These are phyloP conservation scores for Pyrenophora graminea DNA, from an alignment of 2,329 filamentous ascomycete species.

Conservation along the genomic window DNA sequence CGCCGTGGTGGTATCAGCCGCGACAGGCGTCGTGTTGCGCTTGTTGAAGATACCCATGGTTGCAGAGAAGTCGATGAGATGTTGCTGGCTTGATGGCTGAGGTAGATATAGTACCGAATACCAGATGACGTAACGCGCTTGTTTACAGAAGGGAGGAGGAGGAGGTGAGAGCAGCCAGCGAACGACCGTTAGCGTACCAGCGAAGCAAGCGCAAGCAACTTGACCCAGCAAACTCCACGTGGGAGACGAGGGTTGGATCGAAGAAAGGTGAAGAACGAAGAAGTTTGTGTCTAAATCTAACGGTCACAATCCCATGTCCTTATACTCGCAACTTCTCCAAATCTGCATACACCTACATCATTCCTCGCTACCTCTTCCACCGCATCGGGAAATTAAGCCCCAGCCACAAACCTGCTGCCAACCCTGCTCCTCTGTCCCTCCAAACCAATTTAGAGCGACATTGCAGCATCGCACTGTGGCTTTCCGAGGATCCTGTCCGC, in stretches of 20 bases:
- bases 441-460: not conserved
- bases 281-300: not conserved
- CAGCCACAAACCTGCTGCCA: constrained; percentile 39
- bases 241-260: not conserved
- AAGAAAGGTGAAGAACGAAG: not conserved
- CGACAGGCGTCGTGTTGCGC: constrained; percentile 36
- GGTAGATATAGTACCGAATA: constrained; percentile 2
- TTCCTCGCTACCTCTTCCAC: constrained; percentile 19
- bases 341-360: constrained; percentile 18
- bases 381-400: constrained; percentile 6
- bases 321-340: constrained; percentile 2
- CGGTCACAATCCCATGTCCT: not conserved
- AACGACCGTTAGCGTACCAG: constrained; percentile 5
- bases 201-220: not conserved
- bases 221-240: not conserved
- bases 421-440: constrained; percentile 16
- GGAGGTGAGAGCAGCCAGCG: not conserved
- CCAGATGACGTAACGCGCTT: constrained; percentile 8
- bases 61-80: not conserved
- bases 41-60: constrained; percentile 48
- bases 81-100: constrained; percentile 3
- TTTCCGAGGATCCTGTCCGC: constrained; percentile 9
- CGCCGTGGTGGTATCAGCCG: constrained; percentile 43
- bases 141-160: not conserved
- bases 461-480: constrained; percentile 11